A percentile compares a stretch with the other conserved stretches of the same genome.
These are phyloP conservation scores for Cladosporium phlei DNA, from an alignment of 2,329 filamentous ascomycete species.

Conservation along the genomic window DNA sequence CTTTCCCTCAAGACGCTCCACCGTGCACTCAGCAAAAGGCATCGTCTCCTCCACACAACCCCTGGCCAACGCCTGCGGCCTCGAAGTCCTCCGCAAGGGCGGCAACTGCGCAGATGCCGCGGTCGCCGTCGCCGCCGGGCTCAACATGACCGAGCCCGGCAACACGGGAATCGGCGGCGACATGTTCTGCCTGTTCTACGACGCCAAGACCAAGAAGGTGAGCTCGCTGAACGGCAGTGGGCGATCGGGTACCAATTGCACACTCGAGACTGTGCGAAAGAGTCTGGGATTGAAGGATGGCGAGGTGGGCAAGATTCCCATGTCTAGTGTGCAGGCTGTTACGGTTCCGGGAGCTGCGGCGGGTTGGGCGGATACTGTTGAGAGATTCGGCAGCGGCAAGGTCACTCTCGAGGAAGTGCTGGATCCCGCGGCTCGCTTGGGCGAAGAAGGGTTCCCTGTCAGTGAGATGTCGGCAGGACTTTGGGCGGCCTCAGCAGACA, in stretches of 20 bases:
- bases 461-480: conserved; percentile 75
- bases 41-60: conserved; percentile 90
- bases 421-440: conserved; percentile 75
- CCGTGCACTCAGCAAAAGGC: conserved; percentile 87
- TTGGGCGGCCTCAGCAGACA: conserved; percentile 66
- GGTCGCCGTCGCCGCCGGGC: conserved; percentile 82
- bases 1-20: conserved; percentile 78
- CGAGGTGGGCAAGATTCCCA: conserved; percentile 60
- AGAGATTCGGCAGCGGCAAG: conserved; percentile 84
- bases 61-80: conserved; percentile 79
- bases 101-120: conserved; percentile 97
- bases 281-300: conserved; percentile 63
- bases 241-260: conserved; percentile 65
- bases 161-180: conserved; percentile 95
- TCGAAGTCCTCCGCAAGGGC: conserved; percentile 76
- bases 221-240: conserved; percentile 89
- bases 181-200: conserved; percentile 92
- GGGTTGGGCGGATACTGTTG: conserved; percentile 86
- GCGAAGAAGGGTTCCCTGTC: conserved; percentile 84
- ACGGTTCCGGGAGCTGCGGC: conserved; percentile 88
- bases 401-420: conserved; percentile 72
- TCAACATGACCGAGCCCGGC: conserved; percentile 90
- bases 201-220: conserved; percentile 75
- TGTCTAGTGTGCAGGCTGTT: conserved; percentile 70
- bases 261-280: conserved; percentile 64